Conservation (phyloP, 176 grass and related monocot genomes). For the Avena insularis region DNA sequence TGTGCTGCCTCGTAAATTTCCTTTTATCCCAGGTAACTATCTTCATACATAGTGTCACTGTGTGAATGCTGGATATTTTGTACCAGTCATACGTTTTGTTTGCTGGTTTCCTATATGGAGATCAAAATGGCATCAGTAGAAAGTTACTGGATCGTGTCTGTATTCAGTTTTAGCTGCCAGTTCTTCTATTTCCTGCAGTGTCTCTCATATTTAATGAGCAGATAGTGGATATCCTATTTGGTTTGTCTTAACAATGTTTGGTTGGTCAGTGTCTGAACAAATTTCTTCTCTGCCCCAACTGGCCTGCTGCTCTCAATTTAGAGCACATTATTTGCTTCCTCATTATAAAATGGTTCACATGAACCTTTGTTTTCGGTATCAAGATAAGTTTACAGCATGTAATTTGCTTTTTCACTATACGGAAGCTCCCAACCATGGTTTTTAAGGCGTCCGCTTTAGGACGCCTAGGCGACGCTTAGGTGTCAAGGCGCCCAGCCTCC, state of each 20-base stretch:
- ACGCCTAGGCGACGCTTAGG: no score
- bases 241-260: neutral
- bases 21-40: slow-evolving; percentile 70
- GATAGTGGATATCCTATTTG: neutral
- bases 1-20: slow-evolving; percentile 60
- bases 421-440: neutral
- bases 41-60: neutral
- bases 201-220: neutral
- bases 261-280: neutral
- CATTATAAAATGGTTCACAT: neutral
- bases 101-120: neutral
- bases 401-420: neutral
- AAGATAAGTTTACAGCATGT: neutral
- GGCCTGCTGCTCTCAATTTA: neutral
- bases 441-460: no score
- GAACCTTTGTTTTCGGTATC: neutral
- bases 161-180: neutral
- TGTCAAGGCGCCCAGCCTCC: no score
- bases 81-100: neutral
- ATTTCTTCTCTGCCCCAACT: neutral
- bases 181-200: neutral
- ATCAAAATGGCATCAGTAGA: neutral
- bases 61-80: neutral
- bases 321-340: neutral
- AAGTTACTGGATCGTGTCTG: neutral